Percentiles rank a stretch among this genome's conserved stretches.
These are phyloP conservation scores for Thraustochytrium striatum DNA, from an alignment of 352 stramenopile genomes.

Conservation along the genomic window DNA sequence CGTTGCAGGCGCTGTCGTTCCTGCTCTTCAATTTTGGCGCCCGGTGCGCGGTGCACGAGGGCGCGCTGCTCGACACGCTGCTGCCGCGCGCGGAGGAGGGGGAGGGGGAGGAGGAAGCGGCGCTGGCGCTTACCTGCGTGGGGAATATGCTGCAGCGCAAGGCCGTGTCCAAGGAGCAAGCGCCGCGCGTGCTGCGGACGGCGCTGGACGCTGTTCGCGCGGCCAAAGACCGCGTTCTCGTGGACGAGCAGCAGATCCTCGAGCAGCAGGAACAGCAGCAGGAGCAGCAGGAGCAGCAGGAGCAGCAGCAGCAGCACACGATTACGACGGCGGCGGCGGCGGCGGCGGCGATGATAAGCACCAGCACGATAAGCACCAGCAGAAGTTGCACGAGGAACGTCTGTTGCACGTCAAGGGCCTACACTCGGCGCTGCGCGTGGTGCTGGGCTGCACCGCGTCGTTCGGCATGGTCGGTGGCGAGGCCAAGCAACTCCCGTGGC, in stretches of 20 bases:
- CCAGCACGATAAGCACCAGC: no score
- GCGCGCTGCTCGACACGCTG: neutral
- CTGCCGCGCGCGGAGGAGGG: neutral
- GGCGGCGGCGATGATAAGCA: no score
- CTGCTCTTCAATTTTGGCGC: constrained; percentile 13
- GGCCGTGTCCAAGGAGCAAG: neutral
- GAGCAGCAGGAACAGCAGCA: no score
- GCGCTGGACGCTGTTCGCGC: no score
- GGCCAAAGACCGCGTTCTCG: no score
- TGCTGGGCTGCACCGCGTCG: neutral
- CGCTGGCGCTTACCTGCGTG: neutral
- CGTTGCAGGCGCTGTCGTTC: constrained; percentile 25
- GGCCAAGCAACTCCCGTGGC: constrained; percentile 15
- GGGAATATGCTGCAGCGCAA: constrained; percentile 39
- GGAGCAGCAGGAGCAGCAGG: no score
- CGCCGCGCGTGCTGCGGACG: neutral
- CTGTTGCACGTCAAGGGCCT: neutral
- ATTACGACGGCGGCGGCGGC: no score
- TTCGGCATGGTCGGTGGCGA: neutral
- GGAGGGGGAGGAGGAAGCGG: neutral
- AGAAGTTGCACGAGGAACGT: no score
- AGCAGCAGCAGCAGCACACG: no score
- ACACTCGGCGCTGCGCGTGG: neutral
- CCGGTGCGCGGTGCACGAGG: constrained; percentile 6
- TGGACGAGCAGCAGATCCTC: no score